These are phyloP conservation scores for Naumovozyma castellii DNA, from an alignment of 805 yeast genomes.

Conservation along the genomic window DNA sequence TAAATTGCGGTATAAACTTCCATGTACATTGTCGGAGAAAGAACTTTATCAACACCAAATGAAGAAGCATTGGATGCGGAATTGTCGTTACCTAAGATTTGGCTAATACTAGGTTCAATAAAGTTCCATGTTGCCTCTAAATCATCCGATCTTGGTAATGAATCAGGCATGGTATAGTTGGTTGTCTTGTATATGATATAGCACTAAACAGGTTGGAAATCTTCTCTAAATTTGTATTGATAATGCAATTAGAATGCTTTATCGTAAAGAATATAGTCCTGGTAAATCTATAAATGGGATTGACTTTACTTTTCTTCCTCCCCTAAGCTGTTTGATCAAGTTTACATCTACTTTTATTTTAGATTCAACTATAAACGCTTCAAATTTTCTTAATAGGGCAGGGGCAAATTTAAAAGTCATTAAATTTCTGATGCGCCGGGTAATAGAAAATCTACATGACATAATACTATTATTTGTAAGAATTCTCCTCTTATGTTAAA, in stretches of 20 bases:
- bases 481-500: too few relatives aligned
- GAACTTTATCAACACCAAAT: constrained; percentile 47
- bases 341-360: too few relatives aligned
- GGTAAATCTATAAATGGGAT: too few relatives aligned
- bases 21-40: constrained; percentile 70
- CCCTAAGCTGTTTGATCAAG: too few relatives aligned
- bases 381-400: not conserved
- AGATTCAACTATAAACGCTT: not conserved
- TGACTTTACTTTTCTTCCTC: too few relatives aligned
- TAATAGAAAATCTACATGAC: too few relatives aligned
- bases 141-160: constrained; percentile 49
- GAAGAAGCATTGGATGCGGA: constrained; percentile 7
- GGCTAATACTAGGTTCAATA: constrained; percentile 66
- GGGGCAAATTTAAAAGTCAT: not conserved
- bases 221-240: too few relatives aligned
- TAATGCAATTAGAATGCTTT: too few relatives aligned
- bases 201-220: too few relatives aligned
- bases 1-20: constrained; percentile 86
- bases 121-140: constrained; percentile 65
- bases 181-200: not conserved
- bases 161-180: constrained; percentile 18
- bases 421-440: too few relatives aligned
- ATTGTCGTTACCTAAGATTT: constrained; percentile 55
- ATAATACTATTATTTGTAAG: too few relatives aligned
- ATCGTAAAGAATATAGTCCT: too few relatives aligned